Conservation (phyloP, 805 yeast genomes). For the Candida railenensis region DNA sequence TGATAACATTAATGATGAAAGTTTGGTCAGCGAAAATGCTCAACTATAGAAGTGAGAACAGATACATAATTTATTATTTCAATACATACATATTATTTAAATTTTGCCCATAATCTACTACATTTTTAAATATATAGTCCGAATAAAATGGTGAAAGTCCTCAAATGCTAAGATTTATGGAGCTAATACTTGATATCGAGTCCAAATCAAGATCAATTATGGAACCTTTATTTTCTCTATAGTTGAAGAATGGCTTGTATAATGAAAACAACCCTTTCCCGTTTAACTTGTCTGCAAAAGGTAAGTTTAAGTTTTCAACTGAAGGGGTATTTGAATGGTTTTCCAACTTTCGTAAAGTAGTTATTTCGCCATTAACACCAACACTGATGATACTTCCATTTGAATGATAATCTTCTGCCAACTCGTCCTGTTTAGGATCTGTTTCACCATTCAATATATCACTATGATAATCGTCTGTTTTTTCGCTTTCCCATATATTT, state of each 20-base stretch:
- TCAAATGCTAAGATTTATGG: background rate
- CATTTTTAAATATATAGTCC: background rate
- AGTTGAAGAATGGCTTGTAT: slow-evolving; percentile 36
- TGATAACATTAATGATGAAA: slow-evolving; percentile 2
- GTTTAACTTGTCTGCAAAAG: slow-evolving; percentile 34
- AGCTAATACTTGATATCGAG: slow-evolving; percentile 15
- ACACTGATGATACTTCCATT: slow-evolving; percentile 20
- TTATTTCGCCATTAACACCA: slow-evolving; percentile 40
- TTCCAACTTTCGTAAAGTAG: slow-evolving; percentile 7
- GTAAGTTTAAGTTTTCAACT: slow-evolving; percentile 25
- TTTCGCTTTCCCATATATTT: slow-evolving; percentile 17
- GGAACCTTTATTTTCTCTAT: slow-evolving; percentile 18
- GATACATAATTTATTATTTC: background rate
- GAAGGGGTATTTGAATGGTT: background rate
- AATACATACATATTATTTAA: background rate
- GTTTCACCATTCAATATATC: background rate
- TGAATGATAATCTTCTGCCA: background rate
- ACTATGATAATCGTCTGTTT: background rate
- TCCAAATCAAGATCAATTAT: slow-evolving; percentile 36
- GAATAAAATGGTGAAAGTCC: no score
- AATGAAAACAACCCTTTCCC: slow-evolving; percentile 40
- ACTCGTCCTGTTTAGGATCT: background rate
- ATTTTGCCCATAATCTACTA: background rate
- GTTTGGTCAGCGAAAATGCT: slow-evolving; percentile 2
- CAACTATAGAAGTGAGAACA: background rate